Evolutionary conservation across 2,329 filamentous ascomycete genomes (phyloP).

Genomic region (Stagonosporopsis vannaccii): DNA sequence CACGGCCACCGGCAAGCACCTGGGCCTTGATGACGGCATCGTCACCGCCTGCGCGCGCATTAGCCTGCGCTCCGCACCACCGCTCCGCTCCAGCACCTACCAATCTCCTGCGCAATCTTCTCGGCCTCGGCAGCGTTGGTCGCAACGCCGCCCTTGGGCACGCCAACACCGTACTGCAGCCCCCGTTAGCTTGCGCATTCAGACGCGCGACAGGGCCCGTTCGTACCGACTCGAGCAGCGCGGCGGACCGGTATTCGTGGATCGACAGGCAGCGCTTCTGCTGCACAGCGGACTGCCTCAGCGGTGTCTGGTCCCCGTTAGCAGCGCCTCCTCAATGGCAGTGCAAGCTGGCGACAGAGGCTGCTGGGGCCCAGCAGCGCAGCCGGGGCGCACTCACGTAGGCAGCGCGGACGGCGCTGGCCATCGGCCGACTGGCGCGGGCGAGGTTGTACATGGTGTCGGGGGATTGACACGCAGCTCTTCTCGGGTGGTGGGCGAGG

Average conservation of each 20-base stretch:
- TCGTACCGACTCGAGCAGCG: conserved; percentile 76
- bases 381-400: conserved; percentile 64
- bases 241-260: conserved; percentile 96
- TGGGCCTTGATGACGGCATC: conserved; percentile 99
- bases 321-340: conserved; percentile 30
- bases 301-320: conserved; percentile 58
- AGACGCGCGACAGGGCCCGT: background rate
- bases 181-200: conserved; percentile 32
- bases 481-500: conserved; percentile 15
- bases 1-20: conserved; percentile 95
- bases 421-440: conserved; percentile 72
- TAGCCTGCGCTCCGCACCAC: conserved; percentile 35
- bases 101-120: conserved; percentile 86
- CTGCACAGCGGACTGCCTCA: conserved; percentile 68
- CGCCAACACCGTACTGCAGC: conserved; percentile 86
- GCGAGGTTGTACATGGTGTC: conserved; percentile 85
- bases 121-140: conserved; percentile 86
- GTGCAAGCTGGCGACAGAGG: conserved; percentile 43
- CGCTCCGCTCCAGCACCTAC: conserved; percentile 55
- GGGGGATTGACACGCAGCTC: conserved; percentile 34
- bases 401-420: conserved; percentile 78
- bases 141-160: conserved; percentile 89
- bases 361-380: conserved; percentile 28
- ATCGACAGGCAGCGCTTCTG: conserved; percentile 92
- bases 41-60: conserved; percentile 66